Evolutionary conservation across 768 basidiomycete species (phyloP), one percentile per base, ranked within the genome.

Genomic region (Naganishia antarctica): DNA sequence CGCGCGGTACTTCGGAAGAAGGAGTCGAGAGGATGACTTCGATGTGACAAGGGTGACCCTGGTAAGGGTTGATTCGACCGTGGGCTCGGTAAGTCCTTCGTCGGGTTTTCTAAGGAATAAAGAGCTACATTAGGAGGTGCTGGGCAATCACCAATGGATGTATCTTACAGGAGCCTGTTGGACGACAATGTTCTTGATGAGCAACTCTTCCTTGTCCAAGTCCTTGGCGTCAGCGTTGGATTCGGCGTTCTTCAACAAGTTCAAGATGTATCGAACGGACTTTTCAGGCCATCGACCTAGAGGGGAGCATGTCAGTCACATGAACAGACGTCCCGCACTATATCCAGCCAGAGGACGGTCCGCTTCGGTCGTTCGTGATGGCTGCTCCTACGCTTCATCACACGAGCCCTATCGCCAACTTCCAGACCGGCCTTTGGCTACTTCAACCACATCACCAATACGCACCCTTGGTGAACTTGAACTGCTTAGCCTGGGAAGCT

Each of bases 231-330:
- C 93, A 68, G 96, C 96, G 79, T 99, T 99, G 71, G 96, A 87
- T 80, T 98, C 94, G 45, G 96, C 96, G 80, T 99, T 99, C 85
- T 98, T 98, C 77, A 99, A 80, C 60, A 99, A 85, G 70, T 90
- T 86, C 68, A 87, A 83, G 78, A 99, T 87, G 84, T 92, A 94
- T 79, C 88, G 88, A 80, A 96, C 86, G 57, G 91, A 97, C 82
- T 99, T 98, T 83, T 91, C 93, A 78, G 96, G 96, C 96, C 96
- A 98, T 78, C 96, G 94, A 86, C 96, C 94, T 97, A 37, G 16
- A 49, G n/a, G 11, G 26, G 13, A 28, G 31, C 37, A 21, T n/a
- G 21, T 51, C 13, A 16, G 50, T 51, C 31, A 34, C n/a, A n/a
- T 31, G 18, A 8, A 51, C 28, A 3, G 7, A 9, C 12, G 6